Conservation (phyloP, 345 rosid genomes). For the Hirschfeldia incana region DNA sequence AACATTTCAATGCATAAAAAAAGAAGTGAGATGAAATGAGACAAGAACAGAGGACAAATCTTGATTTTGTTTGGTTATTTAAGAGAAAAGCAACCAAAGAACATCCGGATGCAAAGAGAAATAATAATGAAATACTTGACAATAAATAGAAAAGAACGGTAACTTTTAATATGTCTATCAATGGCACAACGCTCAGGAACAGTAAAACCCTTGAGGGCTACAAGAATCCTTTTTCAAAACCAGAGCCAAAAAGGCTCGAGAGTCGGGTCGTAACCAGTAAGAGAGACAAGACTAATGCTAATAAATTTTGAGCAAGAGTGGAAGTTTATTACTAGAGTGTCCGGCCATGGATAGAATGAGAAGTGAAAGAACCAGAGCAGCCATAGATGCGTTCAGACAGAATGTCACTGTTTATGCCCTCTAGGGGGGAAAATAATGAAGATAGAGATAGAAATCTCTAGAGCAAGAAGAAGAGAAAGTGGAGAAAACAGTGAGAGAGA, state of each 20-base stretch:
- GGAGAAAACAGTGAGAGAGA: constrained; percentile 22
- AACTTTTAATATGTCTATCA: background rate
- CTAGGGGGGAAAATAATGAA: constrained; percentile 5
- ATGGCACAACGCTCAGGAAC: constrained; percentile 15
- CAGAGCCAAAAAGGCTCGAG: background rate
- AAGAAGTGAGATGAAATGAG: background rate
- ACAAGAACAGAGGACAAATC: constrained; percentile 3
- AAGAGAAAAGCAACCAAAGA: background rate
- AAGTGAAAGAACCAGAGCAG: constrained; percentile 44
- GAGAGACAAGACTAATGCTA: constrained; percentile 7
- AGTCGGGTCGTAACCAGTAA: background rate
- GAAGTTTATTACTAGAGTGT: constrained; percentile 50
- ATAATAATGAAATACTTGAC: background rate
- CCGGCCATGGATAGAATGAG: constrained; percentile 53
- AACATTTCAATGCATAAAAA: background rate
- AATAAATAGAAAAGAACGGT: background rate
- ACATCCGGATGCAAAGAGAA: constrained; percentile 2
- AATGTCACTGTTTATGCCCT: constrained; percentile 17
- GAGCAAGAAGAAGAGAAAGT: constrained; percentile 11
- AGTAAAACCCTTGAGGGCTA: constrained; percentile 22
- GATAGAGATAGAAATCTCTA: background rate
- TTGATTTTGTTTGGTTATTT: background rate
- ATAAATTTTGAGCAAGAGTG: constrained; percentile 16
- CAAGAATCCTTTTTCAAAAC: constrained; percentile 12
- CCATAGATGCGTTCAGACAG: constrained; percentile 43